Base-by-base conservation (phyloP, 257 asterid genomes). In the Solanum megistacrolobum region DNA sequence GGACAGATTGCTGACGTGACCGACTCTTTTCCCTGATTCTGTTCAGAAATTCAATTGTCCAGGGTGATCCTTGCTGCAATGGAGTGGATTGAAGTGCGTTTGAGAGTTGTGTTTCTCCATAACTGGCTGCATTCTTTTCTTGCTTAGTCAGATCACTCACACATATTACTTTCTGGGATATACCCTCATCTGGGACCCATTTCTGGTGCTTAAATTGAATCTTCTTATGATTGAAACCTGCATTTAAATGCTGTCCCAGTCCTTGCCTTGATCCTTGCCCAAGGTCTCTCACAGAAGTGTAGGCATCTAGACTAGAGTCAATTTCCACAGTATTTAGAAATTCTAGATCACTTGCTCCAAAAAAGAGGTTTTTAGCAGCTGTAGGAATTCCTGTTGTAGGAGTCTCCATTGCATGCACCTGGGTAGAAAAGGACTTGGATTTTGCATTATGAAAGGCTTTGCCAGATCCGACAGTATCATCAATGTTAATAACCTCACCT, bases 41-140 rank as follows among this genome's bases (percentile, higher is more conserved):
- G 93, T 97, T 96, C 65, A 97, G 96, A 89, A 97, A 97, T 74
- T 97, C 98, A 73, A 92, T 89, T 27, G 96, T 94, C 98, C 99
- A 97, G 66, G 99, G 99, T 23, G 99, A 95, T 91, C 94, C 96
- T 88, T 91, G 87, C 86, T 88, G 93, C 58, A 81, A 88, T 87
- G 89, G 93, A 88, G 93, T 87, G 87, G 98, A 91, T 87, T 90
- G 94, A 79, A 94, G 93, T 87, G 98, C 98, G 73, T 93, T 93
- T 88, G 94, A 92, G 62, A 95, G 95, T 71, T 96, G 94, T 52
- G 98, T 95, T 88, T 91, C 92, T 81, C 92, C 93, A 87, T 85
- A 91, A 89, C 86, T 86, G 83, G 31, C 84, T 58, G 85, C 66
- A 43, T 89, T 88, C 48, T 91, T 90, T 83, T 91, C 93, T 74